Evolutionary conservation across 306 rosid species (phyloP), one percentile per base, ranked within the genome.

Genomic region (Pterocarpus santalinus): DNA sequence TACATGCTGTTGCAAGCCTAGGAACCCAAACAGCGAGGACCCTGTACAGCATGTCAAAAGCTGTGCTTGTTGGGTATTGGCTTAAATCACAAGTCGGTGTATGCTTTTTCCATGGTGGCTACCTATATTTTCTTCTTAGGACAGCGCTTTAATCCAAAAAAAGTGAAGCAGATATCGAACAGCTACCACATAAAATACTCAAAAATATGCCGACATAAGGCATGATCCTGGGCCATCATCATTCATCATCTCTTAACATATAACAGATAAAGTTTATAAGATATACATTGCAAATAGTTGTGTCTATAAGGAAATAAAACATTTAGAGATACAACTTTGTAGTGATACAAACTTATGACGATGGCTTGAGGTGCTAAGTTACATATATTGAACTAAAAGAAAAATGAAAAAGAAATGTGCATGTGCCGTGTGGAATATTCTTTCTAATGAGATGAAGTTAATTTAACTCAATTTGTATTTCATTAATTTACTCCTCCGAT

Each of bases 31-130:
- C 82, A 85, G 16, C 28, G 8, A 76, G 82, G 69, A 51, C 81
- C 87, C 55, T 28, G n/a, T 62, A 76, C 89, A 88, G 82, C 34
- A 53, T 80, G 81, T 69, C 66, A 63, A 80, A 76, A 80, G 75
- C 77, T 76, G 87, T 83, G 56, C 58, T 62, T 76, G 43, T 80
- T 69, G 65, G 74, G 57, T 49, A 72, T 49, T 43, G 61, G 66
- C 82, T 64, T 63, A 68, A 79, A 71, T 15, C 66, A 63, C 49
- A 71, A 74, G 89, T 84, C 91, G 89, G 90, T 90, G 84, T 52
- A 44, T 67, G 68, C 58, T 15, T 72, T 64, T 72, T 72, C 55
- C 6, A 12, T 34, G 74, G 69, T 49, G 35, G 63, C 69, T 65
- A 11, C 61, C 11, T n/a, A 12, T 13, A 62, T 69, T 44, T 79